Base-by-base conservation (phyloP, 305 asterid genomes). In the Plantago lanceolata region DNA sequence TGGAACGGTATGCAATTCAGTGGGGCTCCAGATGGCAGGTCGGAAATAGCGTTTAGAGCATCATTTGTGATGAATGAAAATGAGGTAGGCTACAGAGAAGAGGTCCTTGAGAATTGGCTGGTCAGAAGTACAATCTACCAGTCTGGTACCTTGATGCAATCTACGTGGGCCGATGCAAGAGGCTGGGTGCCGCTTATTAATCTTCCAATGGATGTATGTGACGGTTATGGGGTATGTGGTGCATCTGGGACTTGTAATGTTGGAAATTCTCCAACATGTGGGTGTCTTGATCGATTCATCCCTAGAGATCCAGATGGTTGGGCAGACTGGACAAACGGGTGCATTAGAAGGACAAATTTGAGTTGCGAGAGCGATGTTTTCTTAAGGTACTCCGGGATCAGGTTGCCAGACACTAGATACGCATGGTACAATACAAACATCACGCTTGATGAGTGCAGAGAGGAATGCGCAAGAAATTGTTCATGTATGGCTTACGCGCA, bases 401-500 rank as follows among this genome's bases (percentile, higher is more conserved):
- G 73, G 53, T 21, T 79, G 66, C 78, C 81, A 0, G 84, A 79
- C 43, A 8, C 79, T 0, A 53, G 26, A 35, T 4, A 8, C 44
- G 48, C 79, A 0, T 18, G 69, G 69, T 57, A 54, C 44, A 73
- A 71, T 5, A 31, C 28, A 14, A 73, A 29, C 15, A 62, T 73
- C 69, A 68, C 40, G 2, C 60, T 73, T 62, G 24, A 24, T 3
- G 78, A 71, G 19, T 79, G 84, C 53, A 49, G 44, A 29, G 31
- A 0, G 0, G 17, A 13, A 19, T 82, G 88, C 71, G 67, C 64
- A 12, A 69, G 26, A 31, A 57, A 76, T 21, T 76, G 88, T 26
- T 61, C 75, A 12, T 82, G 85, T 40, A 73, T 44, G 50, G 88
- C 84, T 0, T 82, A 78, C 48, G 11, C 79, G 0, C 40, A 29